Conservation (phyloP, 2,329 filamentous ascomycete genomes). For the Chaetomiaceae sp. region DNA sequence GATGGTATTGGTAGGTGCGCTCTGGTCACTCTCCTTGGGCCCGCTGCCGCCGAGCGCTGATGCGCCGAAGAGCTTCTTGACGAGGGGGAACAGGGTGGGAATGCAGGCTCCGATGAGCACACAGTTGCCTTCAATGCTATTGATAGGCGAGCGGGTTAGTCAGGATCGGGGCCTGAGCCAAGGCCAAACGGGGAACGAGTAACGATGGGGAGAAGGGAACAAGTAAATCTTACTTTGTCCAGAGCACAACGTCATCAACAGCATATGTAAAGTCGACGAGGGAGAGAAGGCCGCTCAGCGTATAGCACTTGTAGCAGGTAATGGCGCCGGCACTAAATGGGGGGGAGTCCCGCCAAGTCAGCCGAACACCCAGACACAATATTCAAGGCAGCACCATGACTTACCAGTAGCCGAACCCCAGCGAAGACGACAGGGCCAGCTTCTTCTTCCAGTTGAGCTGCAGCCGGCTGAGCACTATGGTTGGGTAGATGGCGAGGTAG, state of each 20-base stretch:
- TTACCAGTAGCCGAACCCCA: conserved; percentile 38
- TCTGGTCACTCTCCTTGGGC: not conserved
- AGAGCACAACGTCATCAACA: conserved; percentile 40
- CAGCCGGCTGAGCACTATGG: conserved; percentile 33
- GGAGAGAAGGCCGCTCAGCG: conserved; percentile 25
- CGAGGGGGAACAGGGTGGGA: conserved; percentile 25
- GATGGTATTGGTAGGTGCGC: conserved; percentile 3
- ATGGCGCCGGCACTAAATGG: conserved; percentile 26
- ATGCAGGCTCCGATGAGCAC: conserved; percentile 28
- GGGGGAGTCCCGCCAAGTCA: too few relatives aligned
- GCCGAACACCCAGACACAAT: too few relatives aligned
- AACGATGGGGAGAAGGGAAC: too few relatives aligned
- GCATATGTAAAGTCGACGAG: conserved; percentile 31
- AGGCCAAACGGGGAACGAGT: too few relatives aligned
- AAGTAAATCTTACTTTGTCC: conserved; percentile 44
- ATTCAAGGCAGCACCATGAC: conserved; percentile 7
- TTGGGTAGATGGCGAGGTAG: conserved; percentile 40
- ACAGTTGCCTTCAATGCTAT: conserved; percentile 26
- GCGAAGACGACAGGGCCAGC: conserved; percentile 33
- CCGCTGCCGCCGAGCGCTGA: conserved; percentile 11
- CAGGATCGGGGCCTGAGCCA: too few relatives aligned
- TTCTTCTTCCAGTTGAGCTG: conserved; percentile 39
- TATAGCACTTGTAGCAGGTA: conserved; percentile 32
- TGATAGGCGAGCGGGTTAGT: too few relatives aligned
- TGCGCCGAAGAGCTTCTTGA: conserved; percentile 21